Evolutionary conservation across 1,284 basidiomycete species (phyloP).

Genomic region (Irpex rosettiformis): DNA sequence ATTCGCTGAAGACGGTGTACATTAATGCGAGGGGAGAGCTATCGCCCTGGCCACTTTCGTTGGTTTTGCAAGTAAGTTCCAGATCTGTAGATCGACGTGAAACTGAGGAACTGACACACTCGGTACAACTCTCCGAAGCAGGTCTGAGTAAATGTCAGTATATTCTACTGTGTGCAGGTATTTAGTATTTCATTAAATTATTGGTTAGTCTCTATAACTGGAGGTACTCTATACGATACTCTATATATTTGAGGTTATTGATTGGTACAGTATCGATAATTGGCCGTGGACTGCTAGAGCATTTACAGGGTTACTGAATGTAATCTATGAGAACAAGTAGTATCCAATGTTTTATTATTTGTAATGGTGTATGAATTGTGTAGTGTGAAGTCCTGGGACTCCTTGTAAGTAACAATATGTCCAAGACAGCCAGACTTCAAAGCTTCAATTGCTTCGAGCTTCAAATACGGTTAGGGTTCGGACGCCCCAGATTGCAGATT

Average conservation of each 20-base stretch:
- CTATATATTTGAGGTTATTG: not conserved
- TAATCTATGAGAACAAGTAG: not conserved
- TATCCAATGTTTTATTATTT: not conserved
- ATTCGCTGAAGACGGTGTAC: slow-evolving; percentile 2
- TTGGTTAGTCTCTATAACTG: not conserved
- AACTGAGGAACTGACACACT: too few relatives aligned
- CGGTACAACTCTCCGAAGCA: not conserved
- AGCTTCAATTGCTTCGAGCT: too few relatives aligned
- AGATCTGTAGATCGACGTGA: too few relatives aligned
- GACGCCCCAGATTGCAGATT: too few relatives aligned
- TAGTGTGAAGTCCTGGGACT: not conserved
- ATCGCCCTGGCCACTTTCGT: slow-evolving; percentile 12
- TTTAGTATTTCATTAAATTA: not conserved
- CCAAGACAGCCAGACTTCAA: too few relatives aligned
- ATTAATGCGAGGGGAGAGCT: slow-evolving; percentile 6
- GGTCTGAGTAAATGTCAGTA: too few relatives aligned
- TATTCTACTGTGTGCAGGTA: too few relatives aligned
- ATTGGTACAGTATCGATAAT: not conserved
- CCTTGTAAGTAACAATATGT: not conserved
- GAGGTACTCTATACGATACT: too few relatives aligned
- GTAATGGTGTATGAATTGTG: not conserved
- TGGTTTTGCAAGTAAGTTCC: slow-evolving; percentile 10
- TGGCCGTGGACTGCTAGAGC: not conserved
- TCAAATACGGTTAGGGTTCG: too few relatives aligned
- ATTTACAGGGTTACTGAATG: not conserved